These are phyloP conservation scores for Arabidopsis lyrata DNA, from an alignment of 441 rosid genomes.

Conservation along the genomic window DNA sequence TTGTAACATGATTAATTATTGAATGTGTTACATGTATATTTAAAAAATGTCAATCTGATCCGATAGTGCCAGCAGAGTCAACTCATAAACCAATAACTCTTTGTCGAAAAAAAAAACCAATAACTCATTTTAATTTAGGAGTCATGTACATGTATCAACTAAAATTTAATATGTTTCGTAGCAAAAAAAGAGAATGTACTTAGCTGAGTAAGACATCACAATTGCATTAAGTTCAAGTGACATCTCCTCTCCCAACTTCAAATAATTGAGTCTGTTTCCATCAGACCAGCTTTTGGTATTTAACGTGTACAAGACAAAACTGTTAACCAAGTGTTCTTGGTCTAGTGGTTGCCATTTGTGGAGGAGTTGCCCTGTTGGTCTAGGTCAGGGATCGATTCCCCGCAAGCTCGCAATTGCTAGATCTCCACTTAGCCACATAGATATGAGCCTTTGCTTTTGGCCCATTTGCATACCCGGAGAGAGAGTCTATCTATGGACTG, in stretches of 20 bases:
- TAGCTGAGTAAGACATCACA: slow-evolving; percentile 4
- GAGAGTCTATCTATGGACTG: too few species aligned
- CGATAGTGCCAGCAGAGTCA: not conserved
- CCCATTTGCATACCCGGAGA: too few species aligned
- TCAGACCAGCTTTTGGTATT: not conserved
- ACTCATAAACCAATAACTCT: not conserved
- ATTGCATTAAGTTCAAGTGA: not conserved
- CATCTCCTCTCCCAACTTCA: slow-evolving; percentile 1
- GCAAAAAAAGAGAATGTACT: not conserved
- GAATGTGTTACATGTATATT: not conserved
- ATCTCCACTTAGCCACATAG: too few species aligned
- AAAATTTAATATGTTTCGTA: not conserved
- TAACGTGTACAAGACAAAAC: not conserved
- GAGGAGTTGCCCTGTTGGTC: too few species aligned
- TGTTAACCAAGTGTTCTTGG: too few species aligned
- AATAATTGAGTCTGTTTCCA: slow-evolving; percentile 6
- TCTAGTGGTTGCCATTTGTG: too few species aligned
- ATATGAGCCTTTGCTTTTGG: too few species aligned
- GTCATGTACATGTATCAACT: not conserved
- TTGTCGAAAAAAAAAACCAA: too few species aligned
- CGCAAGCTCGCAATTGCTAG: too few species aligned
- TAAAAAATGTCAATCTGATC: not conserved
- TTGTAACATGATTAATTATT: not conserved
- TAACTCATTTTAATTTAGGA: too few species aligned
- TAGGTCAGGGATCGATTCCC: too few species aligned